Conservation (phyloP, 2,329 filamentous ascomycete species). For the Fusarium acutatum region DNA sequence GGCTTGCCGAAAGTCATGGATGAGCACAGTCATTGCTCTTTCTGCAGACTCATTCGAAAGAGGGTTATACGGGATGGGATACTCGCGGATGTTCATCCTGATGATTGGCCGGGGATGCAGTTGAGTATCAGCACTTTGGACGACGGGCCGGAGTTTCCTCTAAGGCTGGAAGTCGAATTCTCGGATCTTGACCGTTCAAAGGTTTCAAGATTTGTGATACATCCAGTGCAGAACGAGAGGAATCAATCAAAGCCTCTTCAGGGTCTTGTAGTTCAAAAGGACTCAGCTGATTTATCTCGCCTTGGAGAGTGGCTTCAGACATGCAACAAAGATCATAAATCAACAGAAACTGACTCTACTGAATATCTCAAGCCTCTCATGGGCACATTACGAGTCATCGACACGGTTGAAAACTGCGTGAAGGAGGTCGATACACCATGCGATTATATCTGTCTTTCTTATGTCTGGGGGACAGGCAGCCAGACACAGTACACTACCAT, state of each 20-base stretch:
- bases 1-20: slow-evolving; percentile 2
- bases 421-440: neutral
- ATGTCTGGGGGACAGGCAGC: slow-evolving; percentile 21
- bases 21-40: neutral
- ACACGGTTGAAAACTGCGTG: neutral
- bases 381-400: neutral
- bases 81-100: neutral
- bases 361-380: neutral
- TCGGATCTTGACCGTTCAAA: neutral
- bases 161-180: slow-evolving; percentile 12
- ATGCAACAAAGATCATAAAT: neutral
- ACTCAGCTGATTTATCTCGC: neutral
- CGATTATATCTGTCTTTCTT: slow-evolving; percentile 11
- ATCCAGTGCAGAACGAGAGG: neutral
- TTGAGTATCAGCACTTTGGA: slow-evolving; percentile 2
- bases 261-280: neutral
- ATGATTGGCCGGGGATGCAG: neutral
- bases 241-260: neutral
- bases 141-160: neutral
- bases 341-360: neutral
- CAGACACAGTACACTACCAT: slow-evolving; percentile 17
- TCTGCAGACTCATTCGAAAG: slow-evolving; percentile 1
- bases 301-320: neutral
- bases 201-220: neutral
- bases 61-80: neutral